phyloP scores from a whole-genome alignment of 169 alveolate genomes.

The Cryptosporidium tyzzeri region DNA sequence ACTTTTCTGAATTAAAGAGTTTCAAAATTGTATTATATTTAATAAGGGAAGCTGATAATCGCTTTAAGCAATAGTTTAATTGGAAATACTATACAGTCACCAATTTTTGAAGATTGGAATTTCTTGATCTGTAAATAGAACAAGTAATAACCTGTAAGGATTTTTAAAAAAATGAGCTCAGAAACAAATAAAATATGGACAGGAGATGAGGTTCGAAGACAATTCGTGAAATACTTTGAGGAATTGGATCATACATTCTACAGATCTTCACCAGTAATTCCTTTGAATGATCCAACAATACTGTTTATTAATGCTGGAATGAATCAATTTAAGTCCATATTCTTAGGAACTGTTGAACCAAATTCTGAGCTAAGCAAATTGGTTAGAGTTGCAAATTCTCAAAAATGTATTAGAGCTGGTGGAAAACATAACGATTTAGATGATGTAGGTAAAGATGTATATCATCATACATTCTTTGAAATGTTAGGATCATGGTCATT shows the following conservation, averaged over 20 bases:
- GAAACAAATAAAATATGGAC: constrained; percentile 39
- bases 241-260: constrained; percentile 81
- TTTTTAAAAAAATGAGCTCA: background rate
- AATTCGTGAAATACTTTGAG: constrained; percentile 84
- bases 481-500: constrained; percentile 97
- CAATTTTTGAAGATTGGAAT: background rate
- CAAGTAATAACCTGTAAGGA: background rate
- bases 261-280: constrained; percentile 88
- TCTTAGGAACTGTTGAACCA: constrained; percentile 90
- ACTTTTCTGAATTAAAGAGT: background rate
- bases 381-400: constrained; percentile 92
- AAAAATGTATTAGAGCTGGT: constrained; percentile 95
- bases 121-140: background rate
- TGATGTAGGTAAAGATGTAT: constrained; percentile 95
- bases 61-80: too few relatives aligned
- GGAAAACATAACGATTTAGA: constrained; percentile 91
- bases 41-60: too few relatives aligned
- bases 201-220: constrained; percentile 80
- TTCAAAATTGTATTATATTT: too few relatives aligned
- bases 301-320: constrained; percentile 94
- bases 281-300: constrained; percentile 92
- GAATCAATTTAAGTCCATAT: constrained; percentile 93
- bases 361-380: constrained; percentile 90
- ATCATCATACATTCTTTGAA: constrained; percentile 96
- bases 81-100: background rate